Percentiles rank a stretch among this genome's conserved stretches.
Evolutionary conservation across 2,329 filamentous ascomycete species (phyloP).

Genomic region (Cladophialophora carrionii): DNA sequence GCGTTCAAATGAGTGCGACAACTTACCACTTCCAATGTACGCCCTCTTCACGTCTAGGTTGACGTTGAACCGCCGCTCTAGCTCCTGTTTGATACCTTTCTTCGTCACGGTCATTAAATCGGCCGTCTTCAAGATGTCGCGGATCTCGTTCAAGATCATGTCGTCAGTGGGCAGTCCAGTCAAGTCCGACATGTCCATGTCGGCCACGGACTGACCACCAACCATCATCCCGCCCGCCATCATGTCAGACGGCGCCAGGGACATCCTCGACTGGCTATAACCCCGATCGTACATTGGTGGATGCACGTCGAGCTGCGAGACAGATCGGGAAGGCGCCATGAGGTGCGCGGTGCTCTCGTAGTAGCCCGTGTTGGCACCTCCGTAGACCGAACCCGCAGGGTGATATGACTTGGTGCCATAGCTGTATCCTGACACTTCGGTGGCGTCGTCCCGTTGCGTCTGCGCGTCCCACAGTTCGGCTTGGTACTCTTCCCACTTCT

Average conservation of each 20-base stretch:
- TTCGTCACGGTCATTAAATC: slow-evolving; percentile 98
- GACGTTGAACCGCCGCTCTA: slow-evolving; percentile 88
- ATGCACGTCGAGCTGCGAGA: slow-evolving; percentile 63
- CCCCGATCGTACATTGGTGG: slow-evolving; percentile 46
- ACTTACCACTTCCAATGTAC: slow-evolving; percentile 91
- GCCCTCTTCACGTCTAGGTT: slow-evolving; percentile 83
- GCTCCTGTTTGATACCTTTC: slow-evolving; percentile 93
- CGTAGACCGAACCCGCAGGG: slow-evolving; percentile 70
- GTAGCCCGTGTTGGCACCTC: slow-evolving; percentile 62
- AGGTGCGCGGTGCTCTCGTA: slow-evolving; percentile 34
- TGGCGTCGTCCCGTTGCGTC: slow-evolving; percentile 76
- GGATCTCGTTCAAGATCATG: slow-evolving; percentile 86
- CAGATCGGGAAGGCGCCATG: slow-evolving; percentile 62
- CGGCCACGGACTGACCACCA: slow-evolving; percentile 63
- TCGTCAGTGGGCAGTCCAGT: slow-evolving; percentile 83
- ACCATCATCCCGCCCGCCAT: slow-evolving; percentile 71
- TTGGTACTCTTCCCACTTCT: slow-evolving; percentile 99
- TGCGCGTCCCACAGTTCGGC: slow-evolving; percentile 96
- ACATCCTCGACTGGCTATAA: slow-evolving; percentile 69
- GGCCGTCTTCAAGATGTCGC: slow-evolving; percentile 86
- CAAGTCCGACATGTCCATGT: slow-evolving; percentile 76
- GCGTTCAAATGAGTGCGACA: background rate
- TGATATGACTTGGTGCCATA: slow-evolving; percentile 83
- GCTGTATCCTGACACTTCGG: slow-evolving; percentile 88
- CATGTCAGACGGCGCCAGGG: slow-evolving; percentile 74